Conservation (phyloP, 2,329 filamentous ascomycete genomes). For the Penicillium sp. region DNA sequence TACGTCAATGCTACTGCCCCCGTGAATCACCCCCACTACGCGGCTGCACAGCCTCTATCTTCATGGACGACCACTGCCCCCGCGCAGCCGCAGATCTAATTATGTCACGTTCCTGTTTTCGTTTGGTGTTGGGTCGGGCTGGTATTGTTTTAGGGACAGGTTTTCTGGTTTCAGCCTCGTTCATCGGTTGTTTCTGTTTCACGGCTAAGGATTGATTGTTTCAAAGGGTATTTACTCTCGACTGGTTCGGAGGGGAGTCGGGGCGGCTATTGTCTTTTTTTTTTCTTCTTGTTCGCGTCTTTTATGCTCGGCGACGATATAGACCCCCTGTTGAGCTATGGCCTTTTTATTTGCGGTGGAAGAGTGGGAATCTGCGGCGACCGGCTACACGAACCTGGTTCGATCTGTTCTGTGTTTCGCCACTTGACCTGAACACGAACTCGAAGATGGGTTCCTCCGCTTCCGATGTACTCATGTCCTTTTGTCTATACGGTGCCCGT, state of each 20-base stretch:
- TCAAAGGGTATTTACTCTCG: constrained; percentile 1
- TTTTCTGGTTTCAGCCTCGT: neutral
- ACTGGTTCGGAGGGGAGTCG: constrained; percentile 5
- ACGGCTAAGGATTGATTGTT: constrained; percentile 7
- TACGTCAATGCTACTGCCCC: constrained; percentile 31
- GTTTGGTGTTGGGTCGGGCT: constrained; percentile 10
- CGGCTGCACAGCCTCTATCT: constrained; percentile 30
- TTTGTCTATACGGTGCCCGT: neutral
- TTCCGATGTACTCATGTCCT: neutral
- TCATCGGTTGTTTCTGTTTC: neutral
- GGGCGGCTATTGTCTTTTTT: neutral
- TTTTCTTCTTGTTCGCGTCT: neutral
- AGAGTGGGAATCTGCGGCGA: neutral
- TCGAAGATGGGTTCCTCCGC: neutral
- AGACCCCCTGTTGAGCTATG: neutral
- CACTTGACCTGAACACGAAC: neutral
- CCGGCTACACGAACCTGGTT: neutral
- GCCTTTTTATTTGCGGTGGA: neutral
- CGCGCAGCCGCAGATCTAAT: constrained; percentile 40
- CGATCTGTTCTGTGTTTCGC: neutral
- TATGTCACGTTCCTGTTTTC: neutral
- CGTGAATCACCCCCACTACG: constrained; percentile 33
- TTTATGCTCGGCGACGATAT: neutral
- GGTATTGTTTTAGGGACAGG: neutral
- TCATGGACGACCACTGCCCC: constrained; percentile 40